A percentile compares a stretch with the other conserved stretches of the same genome.
These are phyloP conservation scores for Elsinoe fawcettii DNA, from an alignment of 2,329 filamentous ascomycete species.

Conservation along the genomic window DNA sequence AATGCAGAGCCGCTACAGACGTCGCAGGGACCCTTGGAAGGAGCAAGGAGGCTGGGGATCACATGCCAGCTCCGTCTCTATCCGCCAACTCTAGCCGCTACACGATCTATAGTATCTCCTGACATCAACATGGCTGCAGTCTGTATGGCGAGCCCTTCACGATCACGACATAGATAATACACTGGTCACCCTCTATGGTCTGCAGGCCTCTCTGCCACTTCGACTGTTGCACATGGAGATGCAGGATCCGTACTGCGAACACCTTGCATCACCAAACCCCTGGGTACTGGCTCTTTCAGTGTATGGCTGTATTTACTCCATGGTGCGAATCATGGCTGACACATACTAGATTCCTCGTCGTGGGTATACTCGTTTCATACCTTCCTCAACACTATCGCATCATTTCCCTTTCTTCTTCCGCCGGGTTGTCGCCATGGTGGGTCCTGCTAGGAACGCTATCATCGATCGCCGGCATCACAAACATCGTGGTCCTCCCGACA, in stretches of 20 bases:
- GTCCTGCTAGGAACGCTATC: conserved; percentile 89
- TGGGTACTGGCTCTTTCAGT: conserved; percentile 18
- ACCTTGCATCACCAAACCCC: conserved; percentile 18
- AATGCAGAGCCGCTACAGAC: too few species aligned
- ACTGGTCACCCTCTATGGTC: too few species aligned
- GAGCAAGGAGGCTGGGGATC: background rate
- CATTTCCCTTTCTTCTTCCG: conserved; percentile 73
- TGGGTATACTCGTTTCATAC: conserved; percentile 88
- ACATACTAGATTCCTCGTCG: conserved; percentile 57
- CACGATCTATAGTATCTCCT: too few species aligned
- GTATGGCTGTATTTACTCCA: conserved; percentile 1
- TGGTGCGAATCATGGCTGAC: conserved; percentile 6
- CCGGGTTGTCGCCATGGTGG: conserved; percentile 93
- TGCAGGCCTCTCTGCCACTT: background rate
- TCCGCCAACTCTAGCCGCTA: too few species aligned
- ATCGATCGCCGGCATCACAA: conserved; percentile 75
- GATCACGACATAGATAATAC: too few species aligned
- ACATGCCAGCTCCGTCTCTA: background rate
- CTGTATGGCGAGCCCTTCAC: too few species aligned
- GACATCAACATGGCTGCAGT: too few species aligned
- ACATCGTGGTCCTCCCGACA: conserved; percentile 80
- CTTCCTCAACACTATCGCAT: conserved; percentile 92
- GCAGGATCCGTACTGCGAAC: conserved; percentile 19
- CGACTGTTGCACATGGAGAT: background rate
- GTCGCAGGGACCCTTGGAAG: too few species aligned